These are phyloP conservation scores for Aspergillus puulaauensis DNA, from an alignment of 2,329 filamentous ascomycete species.

Conservation along the genomic window DNA sequence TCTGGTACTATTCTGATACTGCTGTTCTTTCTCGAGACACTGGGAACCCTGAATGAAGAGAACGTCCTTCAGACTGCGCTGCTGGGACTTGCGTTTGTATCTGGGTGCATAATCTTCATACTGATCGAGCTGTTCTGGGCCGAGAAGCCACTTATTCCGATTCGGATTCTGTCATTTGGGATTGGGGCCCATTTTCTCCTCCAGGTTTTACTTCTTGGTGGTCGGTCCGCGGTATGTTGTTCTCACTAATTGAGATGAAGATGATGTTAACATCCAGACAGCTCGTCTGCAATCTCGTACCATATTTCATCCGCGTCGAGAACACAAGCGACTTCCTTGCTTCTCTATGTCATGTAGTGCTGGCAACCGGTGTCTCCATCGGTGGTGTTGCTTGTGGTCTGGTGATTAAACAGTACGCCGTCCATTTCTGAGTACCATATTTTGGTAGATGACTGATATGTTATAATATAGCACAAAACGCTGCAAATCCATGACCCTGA, in stretches of 20 bases:
- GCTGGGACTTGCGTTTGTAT: background rate
- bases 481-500: conserved; percentile 5
- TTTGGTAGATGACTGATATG: background rate
- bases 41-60: background rate
- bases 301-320: conserved; percentile 20
- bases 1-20: conserved; percentile 5
- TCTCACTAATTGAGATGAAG: no score
- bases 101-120: conserved; percentile 5
- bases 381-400: conserved; percentile 10
- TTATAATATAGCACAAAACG: background rate
- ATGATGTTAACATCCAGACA: background rate
- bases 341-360: conserved; percentile 10
- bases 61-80: background rate
- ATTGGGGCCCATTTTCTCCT: conserved; percentile 15
- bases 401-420: conserved; percentile 15
- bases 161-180: conserved; percentile 8
- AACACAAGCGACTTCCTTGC: conserved; percentile 14
- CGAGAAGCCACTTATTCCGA: conserved; percentile 18
- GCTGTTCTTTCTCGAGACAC: conserved; percentile 5
- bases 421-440: background rate
- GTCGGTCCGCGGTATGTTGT: conserved; percentile 15
- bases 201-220: conserved; percentile 13
- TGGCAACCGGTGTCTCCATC: conserved; percentile 14
- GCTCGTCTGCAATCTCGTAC: conserved; percentile 12
- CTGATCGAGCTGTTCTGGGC: conserved; percentile 19